These are phyloP conservation scores for Arthrinium phaeospermum DNA, from an alignment of 2,329 filamentous ascomycete genomes.

Conservation along the genomic window DNA sequence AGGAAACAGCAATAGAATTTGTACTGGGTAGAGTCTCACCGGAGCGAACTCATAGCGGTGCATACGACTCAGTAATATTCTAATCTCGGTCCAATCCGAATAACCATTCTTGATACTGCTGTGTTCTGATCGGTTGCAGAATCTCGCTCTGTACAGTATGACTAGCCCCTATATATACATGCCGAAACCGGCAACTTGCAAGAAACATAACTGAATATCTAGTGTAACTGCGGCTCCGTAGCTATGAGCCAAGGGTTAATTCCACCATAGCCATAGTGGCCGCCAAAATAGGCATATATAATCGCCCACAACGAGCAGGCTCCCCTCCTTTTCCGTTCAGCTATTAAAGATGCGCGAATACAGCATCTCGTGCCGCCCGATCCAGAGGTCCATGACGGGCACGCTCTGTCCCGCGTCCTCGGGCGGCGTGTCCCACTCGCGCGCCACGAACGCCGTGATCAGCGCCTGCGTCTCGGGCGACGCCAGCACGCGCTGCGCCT, in stretches of 20 bases:
- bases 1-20: neutral
- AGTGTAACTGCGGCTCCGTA: neutral
- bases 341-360: constrained; percentile 91
- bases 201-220: neutral
- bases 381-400: constrained; percentile 81
- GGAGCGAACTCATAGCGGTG: neutral
- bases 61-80: neutral
- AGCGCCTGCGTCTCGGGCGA: constrained; percentile 60
- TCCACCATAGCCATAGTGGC: neutral
- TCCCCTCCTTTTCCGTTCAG: constrained; percentile 42
- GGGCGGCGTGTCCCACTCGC: constrained; percentile 63
- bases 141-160: neutral
- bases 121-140: neutral
- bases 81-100: neutral
- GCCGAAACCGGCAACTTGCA: neutral
- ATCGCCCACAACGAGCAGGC: constrained; percentile 59
- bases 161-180: no score
- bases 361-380: constrained; percentile 80
- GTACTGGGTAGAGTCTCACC: neutral
- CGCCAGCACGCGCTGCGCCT: constrained; percentile 76
- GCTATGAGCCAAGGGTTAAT: neutral
- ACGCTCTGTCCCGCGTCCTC: constrained; percentile 77
- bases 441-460: constrained; percentile 62
- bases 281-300: constrained; percentile 38
- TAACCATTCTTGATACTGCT: neutral